Evolutionary conservation across 805 yeast genomes (phyloP).

Genomic region (Saccharomycopsis selenospora): DNA sequence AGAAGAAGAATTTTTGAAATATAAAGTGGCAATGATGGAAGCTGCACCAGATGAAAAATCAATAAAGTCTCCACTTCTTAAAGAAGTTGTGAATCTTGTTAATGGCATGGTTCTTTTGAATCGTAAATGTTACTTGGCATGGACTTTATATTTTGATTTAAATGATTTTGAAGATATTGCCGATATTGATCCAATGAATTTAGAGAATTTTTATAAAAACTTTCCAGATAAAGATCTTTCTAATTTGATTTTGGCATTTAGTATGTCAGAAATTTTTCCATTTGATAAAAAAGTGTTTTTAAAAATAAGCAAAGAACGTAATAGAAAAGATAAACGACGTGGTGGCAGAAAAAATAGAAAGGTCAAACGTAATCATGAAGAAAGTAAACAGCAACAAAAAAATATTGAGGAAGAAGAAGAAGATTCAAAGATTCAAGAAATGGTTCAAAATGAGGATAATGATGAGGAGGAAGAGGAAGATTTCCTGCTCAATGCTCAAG

Average conservation of each 20-base stretch:
- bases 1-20: slow-evolving; percentile 56
- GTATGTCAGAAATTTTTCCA: slow-evolving; percentile 61
- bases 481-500: slow-evolving; percentile 38
- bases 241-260: slow-evolving; percentile 51
- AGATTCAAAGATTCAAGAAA: too few species aligned
- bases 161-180: slow-evolving; percentile 46
- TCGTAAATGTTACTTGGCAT: slow-evolving; percentile 53
- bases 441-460: too few species aligned
- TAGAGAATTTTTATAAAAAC: slow-evolving; percentile 45
- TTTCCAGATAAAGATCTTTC: slow-evolving; percentile 61
- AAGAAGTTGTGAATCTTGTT: too few species aligned
- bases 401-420: too few species aligned
- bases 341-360: slow-evolving; percentile 14
- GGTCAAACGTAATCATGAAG: too few species aligned
- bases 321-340: slow-evolving; percentile 21
- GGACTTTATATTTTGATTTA: slow-evolving; percentile 74
- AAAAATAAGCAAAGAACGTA: slow-evolving; percentile 21
- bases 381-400: too few species aligned
- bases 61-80: too few species aligned
- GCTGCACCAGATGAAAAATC: slow-evolving; percentile 43
- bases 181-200: slow-evolving; percentile 39
- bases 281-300: slow-evolving; percentile 35
- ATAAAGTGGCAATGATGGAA: slow-evolving; percentile 46
- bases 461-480: too few species aligned
- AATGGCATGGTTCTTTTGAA: slow-evolving; percentile 69